Conservation (phyloP, 179 eudicot genomes). For the Heliamphora pulchella region DNA sequence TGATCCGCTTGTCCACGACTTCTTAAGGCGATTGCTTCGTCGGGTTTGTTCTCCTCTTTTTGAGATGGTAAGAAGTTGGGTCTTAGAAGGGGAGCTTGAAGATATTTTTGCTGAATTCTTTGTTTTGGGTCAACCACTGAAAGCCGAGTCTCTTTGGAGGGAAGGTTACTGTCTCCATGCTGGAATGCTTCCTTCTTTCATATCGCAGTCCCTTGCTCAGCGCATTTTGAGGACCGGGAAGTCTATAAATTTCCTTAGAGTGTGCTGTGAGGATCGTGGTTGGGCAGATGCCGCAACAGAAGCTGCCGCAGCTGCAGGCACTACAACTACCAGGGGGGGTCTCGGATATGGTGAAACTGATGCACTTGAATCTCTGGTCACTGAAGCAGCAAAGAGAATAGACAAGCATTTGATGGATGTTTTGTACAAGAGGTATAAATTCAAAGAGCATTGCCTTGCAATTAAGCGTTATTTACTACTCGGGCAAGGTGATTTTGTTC, state of each 20-base stretch:
- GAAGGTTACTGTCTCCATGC: slow-evolving; percentile 84
- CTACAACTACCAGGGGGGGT: slow-evolving; percentile 80
- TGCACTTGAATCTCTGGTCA: slow-evolving; percentile 80
- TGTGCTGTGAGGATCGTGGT: slow-evolving; percentile 88
- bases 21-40: slow-evolving; percentile 74
- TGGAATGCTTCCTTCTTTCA: slow-evolving; percentile 94
- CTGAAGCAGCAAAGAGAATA: slow-evolving; percentile 92
- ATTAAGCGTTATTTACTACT: slow-evolving; percentile 86
- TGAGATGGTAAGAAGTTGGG: slow-evolving; percentile 99
- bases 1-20: slow-evolving; percentile 81
- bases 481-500: slow-evolving; percentile 98
- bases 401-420: slow-evolving; percentile 86
- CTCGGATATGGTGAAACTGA: slow-evolving; percentile 98
- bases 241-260: slow-evolving; percentile 90
- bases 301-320: slow-evolving; percentile 90
- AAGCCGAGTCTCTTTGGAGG: slow-evolving; percentile 94
- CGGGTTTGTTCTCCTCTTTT: slow-evolving; percentile 90
- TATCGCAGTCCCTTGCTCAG: slow-evolving; percentile 79
- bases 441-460: slow-evolving; percentile 93
- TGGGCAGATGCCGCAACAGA: slow-evolving; percentile 96
- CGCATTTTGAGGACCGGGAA: slow-evolving; percentile 88
- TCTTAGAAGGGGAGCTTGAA: slow-evolving; percentile 94
- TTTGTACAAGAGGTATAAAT: slow-evolving; percentile 61
- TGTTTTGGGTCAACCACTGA: slow-evolving; percentile 73
- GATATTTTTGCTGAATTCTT: slow-evolving; percentile 88